Conservation (phyloP, 495 filamentous ascomycete genomes). For the Aspergillus biplanus region DNA sequence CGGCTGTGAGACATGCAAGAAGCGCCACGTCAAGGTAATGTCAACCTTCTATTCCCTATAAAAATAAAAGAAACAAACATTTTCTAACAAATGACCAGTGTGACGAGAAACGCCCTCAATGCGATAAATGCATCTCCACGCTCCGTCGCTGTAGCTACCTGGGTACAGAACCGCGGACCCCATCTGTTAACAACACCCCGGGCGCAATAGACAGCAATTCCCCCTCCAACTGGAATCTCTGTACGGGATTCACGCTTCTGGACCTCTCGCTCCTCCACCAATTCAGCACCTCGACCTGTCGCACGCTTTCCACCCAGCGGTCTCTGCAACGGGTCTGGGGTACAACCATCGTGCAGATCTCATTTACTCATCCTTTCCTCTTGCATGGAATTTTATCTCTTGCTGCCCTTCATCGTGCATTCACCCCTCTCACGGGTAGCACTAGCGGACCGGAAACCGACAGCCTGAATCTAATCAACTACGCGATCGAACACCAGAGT, state of each 20-base stretch:
- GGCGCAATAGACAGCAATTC: background rate
- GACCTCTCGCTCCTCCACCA: background rate
- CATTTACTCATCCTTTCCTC: background rate
- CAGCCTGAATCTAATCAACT: background rate
- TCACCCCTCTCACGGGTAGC: background rate
- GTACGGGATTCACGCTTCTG: background rate
- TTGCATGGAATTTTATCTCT: background rate
- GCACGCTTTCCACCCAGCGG: background rate
- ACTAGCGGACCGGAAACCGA: background rate
- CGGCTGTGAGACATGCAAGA: background rate
- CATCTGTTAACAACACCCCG: background rate
- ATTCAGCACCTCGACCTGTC: background rate
- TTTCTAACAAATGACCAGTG: background rate
- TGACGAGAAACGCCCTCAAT: background rate
- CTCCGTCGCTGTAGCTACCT: background rate
- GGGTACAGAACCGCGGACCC: background rate
- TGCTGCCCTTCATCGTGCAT: background rate
- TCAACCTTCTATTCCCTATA: background rate
- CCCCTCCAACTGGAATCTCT: background rate
- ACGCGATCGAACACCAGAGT: background rate
- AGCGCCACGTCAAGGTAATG: slow-evolving; percentile 1
- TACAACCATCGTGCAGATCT: background rate
- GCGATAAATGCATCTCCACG: background rate
- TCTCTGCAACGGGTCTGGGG: background rate
- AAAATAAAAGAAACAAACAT: too few species aligned